These are phyloP conservation scores for Metschnikowia kunwiensis DNA, from an alignment of 805 yeast species.

Conservation along the genomic window DNA sequence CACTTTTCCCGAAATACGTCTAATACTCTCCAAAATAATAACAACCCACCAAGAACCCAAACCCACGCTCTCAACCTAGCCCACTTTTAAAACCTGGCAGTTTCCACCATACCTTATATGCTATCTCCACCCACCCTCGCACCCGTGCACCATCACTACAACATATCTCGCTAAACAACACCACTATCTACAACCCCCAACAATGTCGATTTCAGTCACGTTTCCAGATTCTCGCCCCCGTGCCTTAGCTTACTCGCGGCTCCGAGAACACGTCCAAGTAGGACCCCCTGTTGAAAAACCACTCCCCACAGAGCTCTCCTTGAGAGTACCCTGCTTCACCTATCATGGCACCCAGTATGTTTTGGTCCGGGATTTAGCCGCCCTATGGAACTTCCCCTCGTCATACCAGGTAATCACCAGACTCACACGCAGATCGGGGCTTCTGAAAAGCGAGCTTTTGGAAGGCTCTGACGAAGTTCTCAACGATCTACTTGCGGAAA, in stretches of 20 bases:
- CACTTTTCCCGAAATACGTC: no score
- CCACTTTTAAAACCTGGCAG: no score
- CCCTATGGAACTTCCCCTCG: slow-evolving; percentile 39
- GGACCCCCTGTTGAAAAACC: slow-evolving; percentile 8
- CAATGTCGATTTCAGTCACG: slow-evolving; percentile 4
- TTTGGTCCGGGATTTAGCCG: slow-evolving; percentile 31
- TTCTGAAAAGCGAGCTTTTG: slow-evolving; percentile 19
- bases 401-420: slow-evolving; percentile 37
- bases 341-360: slow-evolving; percentile 19
- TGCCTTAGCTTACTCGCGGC: slow-evolving; percentile 5
- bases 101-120: no score
- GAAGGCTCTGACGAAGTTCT: slow-evolving; percentile 17
- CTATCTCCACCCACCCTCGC: no score
- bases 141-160: slow-evolving; percentile 8
- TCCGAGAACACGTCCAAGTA: slow-evolving; percentile 10
- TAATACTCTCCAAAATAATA: no score
- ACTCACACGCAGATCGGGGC: slow-evolving; percentile 9
- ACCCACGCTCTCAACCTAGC: no score
- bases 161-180: background rate
- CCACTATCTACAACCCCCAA: background rate
- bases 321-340: slow-evolving; percentile 14
- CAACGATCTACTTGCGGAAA: slow-evolving; percentile 23
- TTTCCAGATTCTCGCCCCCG: background rate
- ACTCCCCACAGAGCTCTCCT: slow-evolving; percentile 5
- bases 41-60: no score